Evolutionary conservation across 2,329 filamentous ascomycete species (phyloP), one percentile per base, ranked within the genome.

Genomic region (Fusarium haematococcum): DNA sequence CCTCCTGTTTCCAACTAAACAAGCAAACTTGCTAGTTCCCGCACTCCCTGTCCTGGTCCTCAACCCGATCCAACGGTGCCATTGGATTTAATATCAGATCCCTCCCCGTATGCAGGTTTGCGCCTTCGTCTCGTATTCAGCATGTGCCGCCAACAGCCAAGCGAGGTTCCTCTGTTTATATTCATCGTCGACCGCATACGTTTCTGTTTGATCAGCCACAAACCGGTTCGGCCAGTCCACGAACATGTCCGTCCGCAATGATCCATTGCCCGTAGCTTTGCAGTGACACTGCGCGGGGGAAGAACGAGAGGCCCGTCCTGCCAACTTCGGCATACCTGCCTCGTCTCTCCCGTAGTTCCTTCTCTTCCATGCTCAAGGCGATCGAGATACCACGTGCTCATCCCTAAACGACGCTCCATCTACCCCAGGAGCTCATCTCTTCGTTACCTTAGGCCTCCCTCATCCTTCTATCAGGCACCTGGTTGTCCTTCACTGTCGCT

Each of bases 91-190:
- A 62, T 52, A n/a, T 45, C 50, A 50, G 33, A 56, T 65, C 33
- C 39, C 32, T 27, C 8, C 14, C 27, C 32, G 60, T 33, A 75
- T 73, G 73, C 66, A 63, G 64, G 66, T 67, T 74, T 65, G 73
- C 73, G 68, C 35, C 48, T 37, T 63, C 37, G 20, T 54, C 65
- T 71, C 70, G 65, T 68, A 71, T 71, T 37, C 33, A 73, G 27
- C 27, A 63, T 37, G 33, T 48, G 52, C 50, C 59, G 39, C 13
- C 25, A 50, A 25, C 32, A 48, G 37, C 52, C 30, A 20, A 54
- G 32, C 25, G 41, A 41, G 32, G 16, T 33, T 10, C n/a, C 23
- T 23, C 37, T 20, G 35, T 52, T 25, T 54, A 32, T 54, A 54
- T 48, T 18, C 43, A 48, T 54, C 27, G 4, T 32, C 18, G n/a